Evolutionary conservation across 129 eudicot genomes (phyloP).

Genomic region (Flaveria linearis): DNA sequence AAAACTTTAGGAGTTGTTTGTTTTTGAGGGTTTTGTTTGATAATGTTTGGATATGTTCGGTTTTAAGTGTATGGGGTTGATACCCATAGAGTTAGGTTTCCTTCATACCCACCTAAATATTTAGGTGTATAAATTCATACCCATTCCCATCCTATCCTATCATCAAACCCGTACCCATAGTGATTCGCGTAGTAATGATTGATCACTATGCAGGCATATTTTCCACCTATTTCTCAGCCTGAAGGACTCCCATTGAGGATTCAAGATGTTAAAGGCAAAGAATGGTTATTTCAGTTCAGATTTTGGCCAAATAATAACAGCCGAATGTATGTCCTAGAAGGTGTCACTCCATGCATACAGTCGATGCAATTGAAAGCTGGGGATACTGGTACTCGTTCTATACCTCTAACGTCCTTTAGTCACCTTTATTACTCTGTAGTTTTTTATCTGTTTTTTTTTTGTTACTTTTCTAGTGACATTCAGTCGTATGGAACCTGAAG

Average conservation of each 20-base stretch:
- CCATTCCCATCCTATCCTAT: not conserved
- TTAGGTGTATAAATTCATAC: not conserved
- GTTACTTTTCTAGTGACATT: constrained; percentile 64
- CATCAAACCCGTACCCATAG: not conserved
- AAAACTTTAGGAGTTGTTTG: constrained; percentile 1
- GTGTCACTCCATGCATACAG: constrained; percentile 99
- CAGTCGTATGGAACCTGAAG: constrained; percentile 99
- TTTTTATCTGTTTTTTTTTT: not conserved
- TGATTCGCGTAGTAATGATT: not conserved
- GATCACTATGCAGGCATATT: constrained; percentile 69
- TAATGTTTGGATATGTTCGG: not conserved
- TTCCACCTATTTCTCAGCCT: constrained; percentile 94
- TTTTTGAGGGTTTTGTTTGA: not conserved
- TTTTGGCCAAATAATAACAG: constrained; percentile 99
- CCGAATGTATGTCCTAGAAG: constrained; percentile 97
- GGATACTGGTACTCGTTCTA: constrained; percentile 69
- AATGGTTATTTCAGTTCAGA: constrained; percentile 95
- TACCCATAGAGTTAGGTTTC: not conserved
- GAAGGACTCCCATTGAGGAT: constrained; percentile 95
- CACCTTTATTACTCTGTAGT: not conserved
- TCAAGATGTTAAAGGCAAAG: constrained; percentile 96
- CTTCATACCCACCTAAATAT: not conserved
- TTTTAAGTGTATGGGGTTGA: not conserved
- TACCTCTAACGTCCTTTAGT: not conserved
- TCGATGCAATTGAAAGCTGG: constrained; percentile 98